phyloP scores from a whole-genome alignment of 2,329 filamentous ascomycete species.

The Nemania sp. region DNA sequence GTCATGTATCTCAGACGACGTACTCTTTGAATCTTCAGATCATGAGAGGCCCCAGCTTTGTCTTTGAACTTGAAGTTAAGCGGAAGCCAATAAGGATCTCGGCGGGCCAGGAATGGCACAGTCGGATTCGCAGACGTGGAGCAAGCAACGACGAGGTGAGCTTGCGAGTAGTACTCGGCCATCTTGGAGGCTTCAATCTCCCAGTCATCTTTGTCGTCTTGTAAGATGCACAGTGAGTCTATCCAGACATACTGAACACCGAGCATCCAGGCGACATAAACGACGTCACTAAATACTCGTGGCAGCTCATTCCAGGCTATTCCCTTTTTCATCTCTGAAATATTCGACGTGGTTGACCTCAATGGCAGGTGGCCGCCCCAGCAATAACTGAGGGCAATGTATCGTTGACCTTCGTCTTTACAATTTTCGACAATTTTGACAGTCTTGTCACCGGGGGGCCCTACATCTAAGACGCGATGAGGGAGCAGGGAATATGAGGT shows the following conservation, averaged over 20 bases:
- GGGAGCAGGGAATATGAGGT: neutral
- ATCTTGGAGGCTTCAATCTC: slow-evolving; percentile 4
- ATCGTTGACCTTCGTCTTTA: neutral
- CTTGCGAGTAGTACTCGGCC: slow-evolving; percentile 7
- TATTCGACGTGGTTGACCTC: slow-evolving; percentile 1
- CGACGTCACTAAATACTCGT: neutral
- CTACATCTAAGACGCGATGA: slow-evolving; percentile 2
- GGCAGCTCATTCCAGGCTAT: neutral
- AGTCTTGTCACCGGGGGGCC: neutral
- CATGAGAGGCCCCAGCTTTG: neutral
- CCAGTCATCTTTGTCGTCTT: slow-evolving; percentile 1
- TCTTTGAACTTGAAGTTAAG: neutral
- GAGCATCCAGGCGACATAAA: neutral
- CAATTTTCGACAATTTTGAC: slow-evolving; percentile 3
- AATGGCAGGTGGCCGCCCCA: slow-evolving; percentile 7
- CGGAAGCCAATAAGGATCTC: slow-evolving; percentile 4
- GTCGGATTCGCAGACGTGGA: slow-evolving; percentile 4
- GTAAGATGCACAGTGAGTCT: neutral
- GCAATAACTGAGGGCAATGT: slow-evolving; percentile 7
- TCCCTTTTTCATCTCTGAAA: neutral
- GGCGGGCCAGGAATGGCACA: slow-evolving; percentile 4
- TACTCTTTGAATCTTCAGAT: slow-evolving; percentile 1
- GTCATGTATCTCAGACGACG: slow-evolving; percentile 4
- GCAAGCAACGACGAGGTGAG: slow-evolving; percentile 1
- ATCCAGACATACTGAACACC: slow-evolving; percentile 1